Evolutionary conservation across 164 flowering plant species (phyloP).

Genomic region (Vitis rotundifolia): DNA sequence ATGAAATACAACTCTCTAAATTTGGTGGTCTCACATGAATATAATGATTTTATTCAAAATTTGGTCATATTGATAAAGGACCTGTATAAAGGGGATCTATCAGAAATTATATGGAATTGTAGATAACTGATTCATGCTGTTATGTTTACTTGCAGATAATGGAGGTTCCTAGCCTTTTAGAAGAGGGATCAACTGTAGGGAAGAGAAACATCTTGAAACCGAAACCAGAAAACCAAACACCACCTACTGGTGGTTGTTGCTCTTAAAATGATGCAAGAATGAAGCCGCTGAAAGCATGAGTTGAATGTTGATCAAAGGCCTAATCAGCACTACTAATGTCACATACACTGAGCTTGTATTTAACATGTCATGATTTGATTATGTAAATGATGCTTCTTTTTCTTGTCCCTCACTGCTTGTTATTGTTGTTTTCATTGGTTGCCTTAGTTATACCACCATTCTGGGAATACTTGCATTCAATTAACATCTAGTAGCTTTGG

Average conservation of each 20-base stretch:
- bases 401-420: not conserved
- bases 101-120: no score
- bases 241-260: slow-evolving; percentile 51
- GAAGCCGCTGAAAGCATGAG: not conserved
- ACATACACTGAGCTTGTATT: slow-evolving; percentile 1
- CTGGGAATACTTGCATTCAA: slow-evolving; percentile 8
- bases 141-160: slow-evolving; percentile 46
- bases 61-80: not conserved
- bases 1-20: no score
- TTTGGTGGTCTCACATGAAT: no score
- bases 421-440: slow-evolving; percentile 11
- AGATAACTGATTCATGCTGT: no score
- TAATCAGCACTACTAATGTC: not conserved
- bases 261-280: slow-evolving; percentile 15
- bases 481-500: slow-evolving; percentile 13
- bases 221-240: slow-evolving; percentile 45
- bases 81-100: not conserved
- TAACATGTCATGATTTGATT: slow-evolving; percentile 11
- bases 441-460: slow-evolving; percentile 4
- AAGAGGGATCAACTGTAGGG: slow-evolving; percentile 58
- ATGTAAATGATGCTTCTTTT: slow-evolving; percentile 16
- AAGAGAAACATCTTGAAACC: slow-evolving; percentile 66
- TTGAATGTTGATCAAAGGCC: not conserved
- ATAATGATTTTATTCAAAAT: not conserved
- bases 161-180: slow-evolving; percentile 77